phyloP scores from a whole-genome alignment of 1,284 basidiomycete genomes.

The Microbotryum lychnidis-dioicae region DNA sequence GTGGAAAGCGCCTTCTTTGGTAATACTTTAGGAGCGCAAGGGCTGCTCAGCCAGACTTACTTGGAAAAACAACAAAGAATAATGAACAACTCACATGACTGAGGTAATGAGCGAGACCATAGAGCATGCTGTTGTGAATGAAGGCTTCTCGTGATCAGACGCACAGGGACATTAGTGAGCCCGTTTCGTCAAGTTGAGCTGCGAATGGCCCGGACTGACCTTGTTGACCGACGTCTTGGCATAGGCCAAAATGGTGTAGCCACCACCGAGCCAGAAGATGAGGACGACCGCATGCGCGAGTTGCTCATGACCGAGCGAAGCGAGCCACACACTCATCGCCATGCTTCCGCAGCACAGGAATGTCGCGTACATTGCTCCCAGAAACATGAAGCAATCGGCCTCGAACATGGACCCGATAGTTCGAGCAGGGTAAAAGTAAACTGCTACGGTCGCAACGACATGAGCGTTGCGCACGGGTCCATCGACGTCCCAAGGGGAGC shows the following conservation, averaged over 20 bases:
- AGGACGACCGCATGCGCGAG: constrained; percentile 44
- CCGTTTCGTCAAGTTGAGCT: background rate
- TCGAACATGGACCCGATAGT: constrained; percentile 60
- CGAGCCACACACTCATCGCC: constrained; percentile 39
- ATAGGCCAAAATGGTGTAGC: constrained; percentile 74
- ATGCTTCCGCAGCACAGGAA: constrained; percentile 69
- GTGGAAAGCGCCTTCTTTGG: constrained; percentile 78
- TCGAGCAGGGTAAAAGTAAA: constrained; percentile 32
- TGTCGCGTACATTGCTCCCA: constrained; percentile 62
- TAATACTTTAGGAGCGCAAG: constrained; percentile 48
- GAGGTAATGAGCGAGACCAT: constrained; percentile 75
- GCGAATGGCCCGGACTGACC: constrained; percentile 49
- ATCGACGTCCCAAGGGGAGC: constrained; percentile 34
- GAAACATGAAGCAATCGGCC: constrained; percentile 63
- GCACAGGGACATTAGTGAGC: background rate
- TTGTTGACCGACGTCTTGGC: constrained; percentile 83
- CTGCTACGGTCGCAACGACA: constrained; percentile 32
- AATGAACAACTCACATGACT: constrained; percentile 48
- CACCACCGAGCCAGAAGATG: constrained; percentile 72
- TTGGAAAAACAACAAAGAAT: too few species aligned
- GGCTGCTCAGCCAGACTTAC: background rate
- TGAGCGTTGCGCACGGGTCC: constrained; percentile 36
- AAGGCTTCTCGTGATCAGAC: background rate
- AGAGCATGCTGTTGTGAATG: constrained; percentile 57
- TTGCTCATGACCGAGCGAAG: constrained; percentile 42